Evolutionary conservation across 805 yeast genomes (phyloP), one percentile per base, ranked within the genome.

Genomic region (Kregervanrija pseudodelftensis): DNA sequence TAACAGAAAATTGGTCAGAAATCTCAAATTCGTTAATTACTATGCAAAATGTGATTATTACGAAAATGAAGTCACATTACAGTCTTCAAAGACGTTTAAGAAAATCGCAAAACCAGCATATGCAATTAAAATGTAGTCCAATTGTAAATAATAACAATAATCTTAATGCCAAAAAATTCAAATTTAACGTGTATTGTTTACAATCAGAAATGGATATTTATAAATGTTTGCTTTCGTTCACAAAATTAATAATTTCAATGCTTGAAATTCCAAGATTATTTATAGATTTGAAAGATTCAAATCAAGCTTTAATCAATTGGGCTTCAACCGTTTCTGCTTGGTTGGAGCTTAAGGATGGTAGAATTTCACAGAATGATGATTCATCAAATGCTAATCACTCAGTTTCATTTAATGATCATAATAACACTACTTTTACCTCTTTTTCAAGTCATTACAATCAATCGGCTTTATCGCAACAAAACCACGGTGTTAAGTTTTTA

Each of bases 341-440:
- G 82, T 57, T 76, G 14, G 79, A 76, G 52, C 68, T 72, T 51
- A 77, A 76, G 52, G 82, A 77, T 48, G 78, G 65, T 8, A 37
- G 33, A 13, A 8, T 11, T 35, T 33, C 12, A 8, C 30, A 42
- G 16, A 30, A 15, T 11, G 33, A 40, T 31, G 17, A 37, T 3
- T 30, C 16, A 13, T 30, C 22, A 28, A 17, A n/a, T 22, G 9
- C 14, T 5, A 12, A 31, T 22, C 7, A 40, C 10, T 30, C 37
- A 13, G 35, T 40, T n/a, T 34, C 46, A 12, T 8, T 12, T 33
- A 17, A 33, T 33, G n/a, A 11, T 28, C 17, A 33, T n/a, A 9
- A 11, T 13, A 36, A 37, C 34, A 8, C 39, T 11, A 40, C 40
- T 11, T 35, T 39, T 16, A 22, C 46, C 7, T 22, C 28, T 11